Conservation (phyloP, 2,329 filamentous ascomycete genomes). For the Monilinia polystroma region DNA sequence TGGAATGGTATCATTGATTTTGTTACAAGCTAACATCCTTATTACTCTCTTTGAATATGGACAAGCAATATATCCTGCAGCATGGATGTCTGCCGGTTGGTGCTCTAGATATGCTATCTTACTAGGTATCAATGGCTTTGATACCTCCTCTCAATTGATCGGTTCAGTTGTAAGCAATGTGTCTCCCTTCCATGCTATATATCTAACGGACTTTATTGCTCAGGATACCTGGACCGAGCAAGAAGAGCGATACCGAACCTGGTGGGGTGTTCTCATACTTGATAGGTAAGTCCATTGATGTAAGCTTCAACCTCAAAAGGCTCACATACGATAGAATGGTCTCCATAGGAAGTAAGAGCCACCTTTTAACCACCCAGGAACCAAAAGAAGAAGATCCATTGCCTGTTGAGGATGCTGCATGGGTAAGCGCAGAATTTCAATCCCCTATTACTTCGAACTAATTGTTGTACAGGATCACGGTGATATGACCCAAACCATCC, state of each 20-base stretch:
- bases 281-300: slow-evolving; percentile 41
- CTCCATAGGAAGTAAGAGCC: slow-evolving; percentile 36
- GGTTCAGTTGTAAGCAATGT: slow-evolving; percentile 39
- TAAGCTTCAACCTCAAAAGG: neutral
- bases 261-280: slow-evolving; percentile 51
- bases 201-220: slow-evolving; percentile 13
- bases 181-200: neutral
- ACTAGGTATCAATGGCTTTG: slow-evolving; percentile 45
- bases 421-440: slow-evolving; percentile 39
- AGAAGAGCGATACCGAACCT: slow-evolving; percentile 48
- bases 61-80: slow-evolving; percentile 51
- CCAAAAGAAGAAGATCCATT: slow-evolving; percentile 32
- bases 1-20: slow-evolving; percentile 45
- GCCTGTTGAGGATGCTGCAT: slow-evolving; percentile 42
- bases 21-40: slow-evolving; percentile 49
- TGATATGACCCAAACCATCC: slow-evolving; percentile 38
- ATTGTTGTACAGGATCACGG: slow-evolving; percentile 41
- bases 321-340: slow-evolving; percentile 35
- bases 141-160: slow-evolving; percentile 42
- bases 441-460: slow-evolving; percentile 17
- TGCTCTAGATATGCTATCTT: slow-evolving; percentile 48
- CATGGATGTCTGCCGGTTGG: slow-evolving; percentile 49
- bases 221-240: slow-evolving; percentile 48
- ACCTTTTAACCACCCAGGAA: slow-evolving; percentile 38
- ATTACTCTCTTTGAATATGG: slow-evolving; percentile 50